Base-by-base conservation (phyloP, 2,329 filamentous ascomycete species). In the Pleoardoris graminearum region DNA sequence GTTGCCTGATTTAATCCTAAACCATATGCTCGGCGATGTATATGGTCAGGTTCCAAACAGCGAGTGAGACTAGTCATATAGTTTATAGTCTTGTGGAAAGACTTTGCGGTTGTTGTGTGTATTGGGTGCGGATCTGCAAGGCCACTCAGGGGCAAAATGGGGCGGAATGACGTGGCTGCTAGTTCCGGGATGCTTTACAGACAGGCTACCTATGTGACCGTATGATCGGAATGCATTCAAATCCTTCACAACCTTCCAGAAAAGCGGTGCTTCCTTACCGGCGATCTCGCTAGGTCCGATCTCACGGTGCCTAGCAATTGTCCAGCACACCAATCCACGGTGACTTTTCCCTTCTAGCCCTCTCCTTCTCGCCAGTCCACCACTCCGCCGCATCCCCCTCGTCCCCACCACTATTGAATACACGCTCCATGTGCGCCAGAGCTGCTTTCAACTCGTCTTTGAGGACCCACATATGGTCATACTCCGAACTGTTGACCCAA, bases 401-500 rank as follows among this genome's bases (percentile, higher is more conserved):
- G 2, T 17, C 5, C 5, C 32, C 44, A n/a, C 21, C 10, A 16
- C 22, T 35, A 16, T 35, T 11, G 7, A 38, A 36, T 7, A 21
- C 44, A 7, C n/a, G 16, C 8, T 47, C 44, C 16, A 47, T 7
- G 22, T 21, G 23, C 22, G 22, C 7, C 14, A 19, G 6, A 14
- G 23, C 12, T 5, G 14, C 2, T 12, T 35, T 35, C 19, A 46
- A 36, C 14, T 36, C 19, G 5, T 3, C n/a, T 37, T 36, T 47
- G 22, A 47, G 16, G 5, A 16, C 23, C 3, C 16, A 19, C n/a
- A 29, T 17, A 8, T 21, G 27, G n/a, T 38, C 16, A 16, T 47
- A 47, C 22, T 30, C 33, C 16, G 22, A 29, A 25, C 44, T 37
- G 22, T 47, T 38, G n/a, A 47, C 33, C 44, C 44, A 47, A 12